Base-by-base conservation (phyloP, 805 yeast species). In the Cyberlindnera misumaiensis region DNA sequence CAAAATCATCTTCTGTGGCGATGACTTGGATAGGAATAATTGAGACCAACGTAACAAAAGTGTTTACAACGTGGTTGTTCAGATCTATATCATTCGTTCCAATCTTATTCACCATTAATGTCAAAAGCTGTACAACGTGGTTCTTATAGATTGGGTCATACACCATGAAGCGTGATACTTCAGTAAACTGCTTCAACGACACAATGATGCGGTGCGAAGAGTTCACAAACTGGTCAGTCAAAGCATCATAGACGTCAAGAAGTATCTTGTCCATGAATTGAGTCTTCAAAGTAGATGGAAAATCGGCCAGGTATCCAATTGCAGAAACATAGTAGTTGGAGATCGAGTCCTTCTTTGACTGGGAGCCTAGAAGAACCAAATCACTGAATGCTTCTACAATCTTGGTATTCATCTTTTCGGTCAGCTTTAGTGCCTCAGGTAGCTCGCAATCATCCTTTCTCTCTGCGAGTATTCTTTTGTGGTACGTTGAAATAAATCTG, bases 51-150 rank as follows among this genome's bases (percentile, higher is more conserved):
- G 85, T 68, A 10, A 85, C 81, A 39, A 93, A 71, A 14, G 83
- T 70, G 41, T 79, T 73, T 30, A 89, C 61, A 0, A 95, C 73
- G 36, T 76, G 71, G 12, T 78, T 67, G 0, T 96, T 80, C 53
- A 89, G 75, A 11, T 67, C 69, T 35, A 87, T 68, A 58, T 93
- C 98, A 55, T 89, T 93, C 1, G 89, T 75, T 55, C 93, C 97
- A 22, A 93, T 77, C 24, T 93, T 96, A 0, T 88, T 84, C 7
- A 88, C 57, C 2, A 80, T 64, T 58, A 86, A 68, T 20, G 79
- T 73, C 29, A 89, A 56, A 12, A 93, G 64, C 38, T 94, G 74
- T 0, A 94, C 76, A 11, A 87, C 63, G 52, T 93, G 98, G 11
- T 85, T 77, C 32, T 96, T 65, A 53, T 73, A 86, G 2, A 77